Percentiles rank a stretch among this genome's conserved stretches.
phyloP scores from a whole-genome alignment of 768 basidiomycete genomes.

The Amanita pallidorosea region DNA sequence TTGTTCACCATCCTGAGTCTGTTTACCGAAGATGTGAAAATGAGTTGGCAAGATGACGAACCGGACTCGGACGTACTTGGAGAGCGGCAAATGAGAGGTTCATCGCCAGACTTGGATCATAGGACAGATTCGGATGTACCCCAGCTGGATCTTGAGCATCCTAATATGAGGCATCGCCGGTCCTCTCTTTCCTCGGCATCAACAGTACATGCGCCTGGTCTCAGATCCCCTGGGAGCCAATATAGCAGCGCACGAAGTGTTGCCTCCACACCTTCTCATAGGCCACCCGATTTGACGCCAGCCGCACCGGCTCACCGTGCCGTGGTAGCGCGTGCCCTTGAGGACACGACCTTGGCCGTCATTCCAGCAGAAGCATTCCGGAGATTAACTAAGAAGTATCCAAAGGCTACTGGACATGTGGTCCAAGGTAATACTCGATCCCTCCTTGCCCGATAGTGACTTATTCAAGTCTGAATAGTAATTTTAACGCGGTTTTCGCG shows the following conservation, averaged over 20 bases:
- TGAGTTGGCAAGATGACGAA: conserved; percentile 79
- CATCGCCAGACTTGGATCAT: conserved; percentile 15
- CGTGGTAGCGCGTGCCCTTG: conserved; percentile 84
- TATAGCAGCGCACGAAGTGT: conserved; percentile 16
- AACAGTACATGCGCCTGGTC: conserved; percentile 45
- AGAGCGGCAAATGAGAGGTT: conserved; percentile 13
- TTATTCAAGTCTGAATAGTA: conserved; percentile 33
- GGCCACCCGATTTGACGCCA: conserved; percentile 9
- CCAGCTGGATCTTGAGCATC: conserved; percentile 35
- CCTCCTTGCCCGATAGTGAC: conserved; percentile 3
- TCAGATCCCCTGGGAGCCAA: conserved; percentile 15
- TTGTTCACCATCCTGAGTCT: conserved; percentile 94
- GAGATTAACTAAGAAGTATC: conserved; percentile 89
- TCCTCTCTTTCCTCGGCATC: conserved; percentile 55
- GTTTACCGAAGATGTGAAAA: conserved; percentile 90
- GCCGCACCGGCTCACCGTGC: conserved; percentile 44
- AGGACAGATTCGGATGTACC: conserved; percentile 60
- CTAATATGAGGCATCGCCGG: conserved; percentile 28
- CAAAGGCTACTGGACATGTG: conserved; percentile 94
- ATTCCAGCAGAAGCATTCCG: conserved; percentile 97
- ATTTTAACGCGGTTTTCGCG: conserved; percentile 94
- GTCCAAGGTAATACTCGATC: conserved; percentile 60
- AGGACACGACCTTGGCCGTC: conserved; percentile 94
- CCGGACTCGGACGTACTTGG: conserved; percentile 19
- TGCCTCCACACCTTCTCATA: conserved; percentile 13